Conservation (phyloP, 495 filamentous ascomycete species). For the Chaetomium tenue region DNA sequence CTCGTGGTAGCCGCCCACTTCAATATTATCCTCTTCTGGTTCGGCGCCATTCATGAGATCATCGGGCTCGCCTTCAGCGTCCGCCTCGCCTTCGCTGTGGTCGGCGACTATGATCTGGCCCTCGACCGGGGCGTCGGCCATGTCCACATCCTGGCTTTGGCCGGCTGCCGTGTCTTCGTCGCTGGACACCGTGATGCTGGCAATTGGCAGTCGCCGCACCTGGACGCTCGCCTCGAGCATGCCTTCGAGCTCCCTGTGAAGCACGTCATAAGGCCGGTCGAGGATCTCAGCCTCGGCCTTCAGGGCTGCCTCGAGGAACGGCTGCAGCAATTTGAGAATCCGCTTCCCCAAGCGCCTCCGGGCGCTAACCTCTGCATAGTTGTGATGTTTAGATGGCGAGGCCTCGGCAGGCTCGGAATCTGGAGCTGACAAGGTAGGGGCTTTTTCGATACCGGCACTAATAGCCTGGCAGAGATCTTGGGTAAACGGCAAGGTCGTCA, state of each 20-base stretch:
- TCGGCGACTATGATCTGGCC: conserved; percentile 46
- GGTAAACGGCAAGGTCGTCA: conserved; percentile 69
- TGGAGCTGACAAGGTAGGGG: conserved; percentile 29
- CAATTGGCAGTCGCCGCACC: conserved; percentile 24
- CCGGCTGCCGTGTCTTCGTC: conserved; percentile 31
- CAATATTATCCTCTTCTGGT: conserved; percentile 38
- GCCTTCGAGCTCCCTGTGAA: conserved; percentile 68
- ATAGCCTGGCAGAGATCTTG: conserved; percentile 70
- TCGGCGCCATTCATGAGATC: conserved; percentile 28
- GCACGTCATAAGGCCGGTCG: conserved; percentile 64
- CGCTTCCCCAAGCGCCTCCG: conserved; percentile 72
- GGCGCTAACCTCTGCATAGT: conserved; percentile 40
- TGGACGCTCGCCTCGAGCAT: conserved; percentile 63
- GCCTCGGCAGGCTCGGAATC: conserved; percentile 32
- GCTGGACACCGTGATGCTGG: conserved; percentile 28
- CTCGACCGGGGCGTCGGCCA: conserved; percentile 46
- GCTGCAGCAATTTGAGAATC: conserved; percentile 77
- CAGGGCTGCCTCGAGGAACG: conserved; percentile 70
- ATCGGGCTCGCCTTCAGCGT: conserved; percentile 23
- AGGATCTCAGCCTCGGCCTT: conserved; percentile 76
- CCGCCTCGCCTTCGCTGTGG: conserved; percentile 25
- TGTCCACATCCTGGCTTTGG: conserved; percentile 44
- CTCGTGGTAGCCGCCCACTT: conserved; percentile 42
- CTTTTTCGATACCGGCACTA: conserved; percentile 59
- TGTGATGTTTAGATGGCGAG: conserved; percentile 36